Evolutionary conservation across 805 yeast genomes (phyloP), one percentile per base, ranked within the genome.

Genomic region (Nakazawaea ernobii): DNA sequence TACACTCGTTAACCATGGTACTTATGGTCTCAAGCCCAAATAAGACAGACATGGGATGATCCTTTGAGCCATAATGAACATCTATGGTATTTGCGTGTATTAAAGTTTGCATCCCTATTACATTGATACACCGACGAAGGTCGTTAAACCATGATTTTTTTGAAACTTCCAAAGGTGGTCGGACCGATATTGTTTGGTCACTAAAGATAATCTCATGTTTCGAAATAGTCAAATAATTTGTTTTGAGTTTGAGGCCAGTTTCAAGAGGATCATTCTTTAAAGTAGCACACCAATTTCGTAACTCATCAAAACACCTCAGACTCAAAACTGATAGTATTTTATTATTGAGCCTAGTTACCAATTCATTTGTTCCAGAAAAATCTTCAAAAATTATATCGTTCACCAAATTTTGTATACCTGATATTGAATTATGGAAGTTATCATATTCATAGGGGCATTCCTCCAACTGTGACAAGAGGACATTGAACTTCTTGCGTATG

Each of bases 111-210:
- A 28, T 17, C 4, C 56, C 41, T 3, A 68, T 57, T 1, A 57
- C 49, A 1, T 35, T 8, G 0, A 61, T 48, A n/a, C 51, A 42
- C 0, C 52, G 50, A 36, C 70, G 70, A 8, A 67, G 39, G 2
- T 30, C 13, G 2, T 15, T 14, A 11, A 69, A 53, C 50, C 67
- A 64, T 1, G 42, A 2, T 15, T 54, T 52, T 44, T 74, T 75
- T 0, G 77, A 55, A 0, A 38, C 17, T 32, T 66, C 70, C 0
- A 79, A 52, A 0, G 71, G 57, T 0, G 85, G 84, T 0, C 50
- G 27, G 3, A 77, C 54, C 3, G 49, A 44, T 28, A 80, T 62
- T 0, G 59, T 49, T 30, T 66, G 66, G 40, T 72, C 68, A 32
- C 65, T 66, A 24, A 73, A 61, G 0, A 60, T 33, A 3, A 80